Conservation (phyloP, 495 filamentous ascomycete species). For the Penicillium tannophilum region DNA sequence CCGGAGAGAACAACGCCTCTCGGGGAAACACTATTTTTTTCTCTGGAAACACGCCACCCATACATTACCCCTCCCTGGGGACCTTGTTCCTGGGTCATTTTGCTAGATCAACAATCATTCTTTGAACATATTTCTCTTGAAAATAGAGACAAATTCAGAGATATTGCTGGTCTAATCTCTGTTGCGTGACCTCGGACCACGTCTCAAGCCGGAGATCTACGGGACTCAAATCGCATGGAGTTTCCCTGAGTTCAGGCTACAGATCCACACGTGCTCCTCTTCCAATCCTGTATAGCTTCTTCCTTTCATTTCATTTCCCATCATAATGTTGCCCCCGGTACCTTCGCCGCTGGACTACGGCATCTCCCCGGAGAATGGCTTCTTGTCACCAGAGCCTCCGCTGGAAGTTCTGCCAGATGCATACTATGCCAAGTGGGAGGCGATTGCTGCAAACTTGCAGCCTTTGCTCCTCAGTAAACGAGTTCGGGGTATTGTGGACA, state of each 20-base stretch:
- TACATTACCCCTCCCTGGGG: background rate
- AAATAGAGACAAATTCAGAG: background rate
- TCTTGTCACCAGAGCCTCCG: slow-evolving; percentile 82
- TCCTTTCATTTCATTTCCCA: slow-evolving; percentile 4
- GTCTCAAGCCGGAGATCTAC: slow-evolving; percentile 3
- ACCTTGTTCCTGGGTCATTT: slow-evolving; percentile 5
- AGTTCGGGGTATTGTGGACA: slow-evolving; percentile 72
- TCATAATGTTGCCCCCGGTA: slow-evolving; percentile 78
- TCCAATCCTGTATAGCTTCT: background rate
- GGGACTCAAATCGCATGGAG: slow-evolving; percentile 1
- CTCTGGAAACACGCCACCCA: slow-evolving; percentile 3
- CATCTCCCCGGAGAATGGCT: slow-evolving; percentile 83
- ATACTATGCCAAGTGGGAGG: slow-evolving; percentile 95
- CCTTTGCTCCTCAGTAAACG: slow-evolving; percentile 80
- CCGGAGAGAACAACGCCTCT: slow-evolving; percentile 1
- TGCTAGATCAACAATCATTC: background rate
- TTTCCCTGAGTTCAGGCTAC: background rate
- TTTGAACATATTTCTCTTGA: background rate
- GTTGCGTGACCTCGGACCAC: background rate
- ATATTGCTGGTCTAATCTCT: background rate
- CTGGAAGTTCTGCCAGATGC: slow-evolving; percentile 76
- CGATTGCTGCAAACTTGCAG: slow-evolving; percentile 81
- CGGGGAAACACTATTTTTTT: slow-evolving; percentile 2
- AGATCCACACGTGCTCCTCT: background rate
- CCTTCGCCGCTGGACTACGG: slow-evolving; percentile 81